Base-by-base conservation (phyloP, 352 stramenopile species). In the Phytophthora syringae region DNA sequence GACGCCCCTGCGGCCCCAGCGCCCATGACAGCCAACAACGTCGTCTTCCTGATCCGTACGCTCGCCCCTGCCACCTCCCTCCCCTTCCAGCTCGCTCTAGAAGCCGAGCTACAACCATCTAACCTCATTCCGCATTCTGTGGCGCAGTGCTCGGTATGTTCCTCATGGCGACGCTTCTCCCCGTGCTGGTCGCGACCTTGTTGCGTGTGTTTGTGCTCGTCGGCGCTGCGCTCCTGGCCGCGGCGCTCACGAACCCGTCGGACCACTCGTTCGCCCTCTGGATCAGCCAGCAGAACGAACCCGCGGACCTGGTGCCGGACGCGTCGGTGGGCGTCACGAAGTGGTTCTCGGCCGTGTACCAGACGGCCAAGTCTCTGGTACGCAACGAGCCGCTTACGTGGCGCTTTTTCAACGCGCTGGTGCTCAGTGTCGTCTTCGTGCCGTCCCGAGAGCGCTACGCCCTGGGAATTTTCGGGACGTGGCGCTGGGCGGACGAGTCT, bases 261-360 rank as follows among this genome's bases (percentile, higher is more conserved):
- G 82, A 93, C 52, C 74, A 86, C 36, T 91, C 82, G 42, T 93
- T 93, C 42, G 84, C 84, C 16, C 56, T 72, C 28, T 93, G 84
- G 84, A 56, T 91, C 21, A 84, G 67, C 60, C 62, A 70, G 27
- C 84, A 91, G 56, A 85, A 90, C 49, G 70, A 74, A 21, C 52
- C 55, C 5, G 55, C 52, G 10, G 66, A 78, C 21, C 44, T 75
- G 12, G 48, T 78, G 18, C 70, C 70, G 5, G 79, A 86, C 52
- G 64, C 84, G 32, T 81, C 78, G 12, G 12, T 83, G 32, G 76
- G 74, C 12, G 79, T 91, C 21, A 78, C 72, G 55, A 84, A 89
- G 52, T 91, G 82, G 82, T 72, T 93, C 60, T 88, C 80, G 30
- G 80, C 82, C 22, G 70, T 90, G 34, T 86, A 89, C 55, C 81